Conservation (phyloP, 148 eudicot genomes). For the Hydrangea macrophylla region DNA sequence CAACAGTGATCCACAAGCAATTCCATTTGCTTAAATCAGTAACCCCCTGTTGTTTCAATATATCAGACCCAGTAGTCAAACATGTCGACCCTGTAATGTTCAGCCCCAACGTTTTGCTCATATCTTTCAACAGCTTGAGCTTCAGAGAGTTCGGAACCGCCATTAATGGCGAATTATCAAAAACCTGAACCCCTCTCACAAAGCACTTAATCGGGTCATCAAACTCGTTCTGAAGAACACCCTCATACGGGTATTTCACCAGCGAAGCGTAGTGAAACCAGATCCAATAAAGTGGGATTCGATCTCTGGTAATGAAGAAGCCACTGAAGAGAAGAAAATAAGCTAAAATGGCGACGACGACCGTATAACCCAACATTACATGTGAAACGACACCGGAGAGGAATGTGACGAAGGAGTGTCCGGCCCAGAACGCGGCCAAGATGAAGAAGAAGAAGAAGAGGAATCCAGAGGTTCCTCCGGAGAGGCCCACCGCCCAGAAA, state of each 20-base stretch:
- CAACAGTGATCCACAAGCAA: constrained; percentile 69
- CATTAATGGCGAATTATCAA: constrained; percentile 60
- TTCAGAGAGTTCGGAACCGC: constrained; percentile 47
- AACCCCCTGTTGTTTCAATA: constrained; percentile 60
- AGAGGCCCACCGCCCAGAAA: constrained; percentile 63
- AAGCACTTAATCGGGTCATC: constrained; percentile 56
- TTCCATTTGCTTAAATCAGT: constrained; percentile 59
- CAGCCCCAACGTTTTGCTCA: constrained; percentile 56
- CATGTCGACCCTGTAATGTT: constrained; percentile 60
- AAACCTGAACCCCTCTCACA: constrained; percentile 67
- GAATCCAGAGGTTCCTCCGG: constrained; percentile 60
- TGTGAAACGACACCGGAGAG: constrained; percentile 62
- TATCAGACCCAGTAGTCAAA: constrained; percentile 58
- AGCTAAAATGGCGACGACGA: constrained; percentile 71
- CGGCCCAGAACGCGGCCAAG: constrained; percentile 72
- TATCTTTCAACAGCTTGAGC: constrained; percentile 41
- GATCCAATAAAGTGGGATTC: constrained; percentile 70
- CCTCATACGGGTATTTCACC: constrained; percentile 78
- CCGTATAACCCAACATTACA: constrained; percentile 69
- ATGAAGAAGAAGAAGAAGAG: constrained; percentile 47
- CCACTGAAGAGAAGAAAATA: constrained; percentile 84
- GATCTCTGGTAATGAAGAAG: constrained; percentile 65
- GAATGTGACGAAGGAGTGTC: constrained; percentile 79
- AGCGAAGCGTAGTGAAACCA: constrained; percentile 85
- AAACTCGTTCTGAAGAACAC: constrained; percentile 72